Base-by-base conservation (phyloP, 2,329 filamentous ascomycete species). In the Fusarium abutilonis region DNA sequence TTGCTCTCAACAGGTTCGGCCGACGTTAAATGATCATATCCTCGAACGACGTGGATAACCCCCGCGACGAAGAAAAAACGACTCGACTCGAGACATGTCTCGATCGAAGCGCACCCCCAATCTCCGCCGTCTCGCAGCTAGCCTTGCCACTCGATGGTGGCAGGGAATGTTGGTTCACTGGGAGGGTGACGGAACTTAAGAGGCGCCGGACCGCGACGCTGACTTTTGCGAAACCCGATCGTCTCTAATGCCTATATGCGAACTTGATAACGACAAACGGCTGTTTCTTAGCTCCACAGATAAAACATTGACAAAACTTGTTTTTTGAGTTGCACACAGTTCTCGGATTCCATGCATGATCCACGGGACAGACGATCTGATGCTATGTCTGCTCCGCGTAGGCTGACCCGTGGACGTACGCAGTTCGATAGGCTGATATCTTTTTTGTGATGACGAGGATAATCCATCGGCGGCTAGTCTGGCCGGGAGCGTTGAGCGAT, bases 1-100 rank as follows among this genome's bases (percentile, higher is more conserved):
- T 85, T 84, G 82, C 81, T 82, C 83, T 86, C 90, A 86, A 83
- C 91, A 96, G 92, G 89, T 96, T 96, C 89, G 92, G 92, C 83
- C 91, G 93, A 82, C 92, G 92, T 90, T 96, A 93, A 45, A 88
- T 73, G 73, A 71, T 60, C 64, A 64, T 65, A 67, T 52, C 65
- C 66, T 66, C 67, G 61, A 64, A 55, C 59, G 60, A 67, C 63
- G 52, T 54, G 52, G 64, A 72, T 60, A 61, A 67, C 57, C 50
- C 67, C 56, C 58, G 52, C 56, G 56, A 63, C 52, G 46, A 67
- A 59, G 54, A 61, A 60, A 53, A 56, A 70, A 67, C 66, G 59
- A 66, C 56, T 64, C 58, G 56, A 63, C 58, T 64, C 61, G 59
- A 55, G 64, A 53, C 48, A 49, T 55, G 46, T 61, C 68, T 66